Conservation (phyloP, 345 rosid genomes). For the Citrus hindsii region DNA sequence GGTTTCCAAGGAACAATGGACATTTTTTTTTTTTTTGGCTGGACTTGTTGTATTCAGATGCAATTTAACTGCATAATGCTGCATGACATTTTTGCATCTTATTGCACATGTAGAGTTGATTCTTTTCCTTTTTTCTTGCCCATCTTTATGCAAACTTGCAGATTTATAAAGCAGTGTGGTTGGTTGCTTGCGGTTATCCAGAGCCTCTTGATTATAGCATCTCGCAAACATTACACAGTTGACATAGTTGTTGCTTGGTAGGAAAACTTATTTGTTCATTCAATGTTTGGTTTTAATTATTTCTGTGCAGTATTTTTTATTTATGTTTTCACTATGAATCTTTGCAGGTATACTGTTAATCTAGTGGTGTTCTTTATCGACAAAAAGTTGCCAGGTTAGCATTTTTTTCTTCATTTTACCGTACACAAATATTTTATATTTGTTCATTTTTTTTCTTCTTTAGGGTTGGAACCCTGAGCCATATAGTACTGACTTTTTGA, state of each 20-base stretch:
- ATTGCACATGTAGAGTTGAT: not conserved
- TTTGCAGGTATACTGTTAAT: constrained; percentile 89
- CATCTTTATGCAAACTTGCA: constrained; percentile 25
- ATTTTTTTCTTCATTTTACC: not conserved
- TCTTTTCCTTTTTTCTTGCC: not conserved
- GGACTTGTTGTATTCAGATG: not conserved
- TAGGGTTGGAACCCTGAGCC: not conserved
- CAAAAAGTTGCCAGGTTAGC: constrained; percentile 95
- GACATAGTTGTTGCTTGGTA: constrained; percentile 98
- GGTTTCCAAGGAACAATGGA: not conserved
- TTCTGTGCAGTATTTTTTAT: constrained; percentile 5
- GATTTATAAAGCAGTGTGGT: constrained; percentile 81
- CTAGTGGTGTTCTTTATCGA: constrained; percentile 90
- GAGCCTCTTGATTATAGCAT: constrained; percentile 89
- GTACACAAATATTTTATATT: no score
- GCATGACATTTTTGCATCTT: not conserved
- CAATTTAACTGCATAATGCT: not conserved
- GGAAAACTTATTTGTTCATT: constrained; percentile 4
- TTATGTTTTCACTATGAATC: constrained; percentile 1
- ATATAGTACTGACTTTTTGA: constrained; percentile 18
- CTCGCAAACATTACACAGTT: constrained; percentile 96
- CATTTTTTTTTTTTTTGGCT: not conserved
- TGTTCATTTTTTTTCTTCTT: not conserved
- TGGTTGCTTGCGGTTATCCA: constrained; percentile 83
- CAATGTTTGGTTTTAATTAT: not conserved